These are phyloP conservation scores for Pyricularia sp. DNA, from an alignment of 2,329 filamentous ascomycete species.

Conservation along the genomic window DNA sequence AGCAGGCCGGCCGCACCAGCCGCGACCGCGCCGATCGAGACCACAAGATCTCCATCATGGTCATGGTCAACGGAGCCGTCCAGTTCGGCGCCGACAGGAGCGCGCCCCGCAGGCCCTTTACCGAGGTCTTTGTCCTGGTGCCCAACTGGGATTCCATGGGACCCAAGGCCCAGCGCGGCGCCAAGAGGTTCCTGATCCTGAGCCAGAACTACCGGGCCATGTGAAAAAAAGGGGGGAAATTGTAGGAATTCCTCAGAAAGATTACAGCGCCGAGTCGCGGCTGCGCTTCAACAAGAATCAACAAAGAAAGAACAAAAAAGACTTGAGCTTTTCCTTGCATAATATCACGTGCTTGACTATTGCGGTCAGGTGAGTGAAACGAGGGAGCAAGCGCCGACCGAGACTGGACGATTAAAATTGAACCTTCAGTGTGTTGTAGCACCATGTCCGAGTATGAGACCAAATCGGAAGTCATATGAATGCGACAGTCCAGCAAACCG, in stretches of 20 bases:
- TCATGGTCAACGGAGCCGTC: constrained; percentile 63
- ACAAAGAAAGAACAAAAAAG: not conserved
- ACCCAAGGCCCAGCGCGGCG: constrained; percentile 36
- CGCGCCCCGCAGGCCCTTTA: constrained; percentile 56
- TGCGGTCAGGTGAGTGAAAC: not conserved
- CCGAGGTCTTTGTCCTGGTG: constrained; percentile 68
- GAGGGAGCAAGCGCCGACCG: not conserved
- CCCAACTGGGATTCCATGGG: constrained; percentile 54
- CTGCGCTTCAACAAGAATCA: not conserved
- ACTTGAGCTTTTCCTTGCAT: not conserved
- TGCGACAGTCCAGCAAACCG: not conserved
- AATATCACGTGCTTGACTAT: not conserved
- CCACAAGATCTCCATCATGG: constrained; percentile 54
- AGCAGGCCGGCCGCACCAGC: constrained; percentile 1
- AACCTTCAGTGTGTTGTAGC: not conserved
- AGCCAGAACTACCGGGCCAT: constrained; percentile 58
- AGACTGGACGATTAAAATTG: not conserved
- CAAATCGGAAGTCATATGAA: not conserved
- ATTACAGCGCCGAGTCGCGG: not conserved
- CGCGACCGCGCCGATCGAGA: constrained; percentile 22
- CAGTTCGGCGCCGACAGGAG: constrained; percentile 52
- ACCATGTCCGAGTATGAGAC: not conserved
- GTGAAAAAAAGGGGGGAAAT: constrained; percentile 16
- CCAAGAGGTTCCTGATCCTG: constrained; percentile 51
- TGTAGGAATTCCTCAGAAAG: not conserved